phyloP scores from a whole-genome alignment of 2,329 filamentous ascomycete species.

The Didymella glomerata region DNA sequence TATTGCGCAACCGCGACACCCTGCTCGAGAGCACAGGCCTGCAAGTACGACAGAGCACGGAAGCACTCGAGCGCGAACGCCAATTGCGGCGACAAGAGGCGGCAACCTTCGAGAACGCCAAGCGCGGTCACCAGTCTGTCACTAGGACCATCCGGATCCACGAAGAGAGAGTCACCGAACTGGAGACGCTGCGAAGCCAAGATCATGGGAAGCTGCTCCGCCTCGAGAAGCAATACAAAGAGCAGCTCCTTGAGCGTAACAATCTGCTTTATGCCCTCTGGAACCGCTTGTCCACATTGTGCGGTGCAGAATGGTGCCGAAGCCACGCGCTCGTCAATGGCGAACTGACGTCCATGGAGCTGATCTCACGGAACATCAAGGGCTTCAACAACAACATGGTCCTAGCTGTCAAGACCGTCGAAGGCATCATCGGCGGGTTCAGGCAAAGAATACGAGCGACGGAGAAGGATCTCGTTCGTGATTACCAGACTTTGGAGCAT shows the following conservation, averaged over 20 bases:
- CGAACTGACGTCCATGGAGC: slow-evolving; percentile 83
- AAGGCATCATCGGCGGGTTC: slow-evolving; percentile 79
- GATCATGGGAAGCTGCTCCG: slow-evolving; percentile 79
- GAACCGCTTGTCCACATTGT: slow-evolving; percentile 85
- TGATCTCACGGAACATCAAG: slow-evolving; percentile 83
- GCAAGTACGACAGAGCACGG: slow-evolving; percentile 83
- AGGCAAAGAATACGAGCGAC: slow-evolving; percentile 80
- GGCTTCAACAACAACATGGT: slow-evolving; percentile 91
- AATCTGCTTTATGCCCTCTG: slow-evolving; percentile 86
- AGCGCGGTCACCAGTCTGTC: slow-evolving; percentile 86
- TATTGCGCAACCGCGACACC: slow-evolving; percentile 87
- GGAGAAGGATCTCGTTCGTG: slow-evolving; percentile 89
- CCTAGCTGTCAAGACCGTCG: slow-evolving; percentile 85
- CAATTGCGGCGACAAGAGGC: slow-evolving; percentile 85
- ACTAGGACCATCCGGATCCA: slow-evolving; percentile 85
- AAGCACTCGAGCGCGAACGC: slow-evolving; percentile 91
- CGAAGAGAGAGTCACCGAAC: slow-evolving; percentile 82
- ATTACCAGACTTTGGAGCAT: slow-evolving; percentile 86
- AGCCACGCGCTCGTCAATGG: slow-evolving; percentile 89
- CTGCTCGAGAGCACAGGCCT: slow-evolving; percentile 88
- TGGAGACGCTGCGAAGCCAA: slow-evolving; percentile 79
- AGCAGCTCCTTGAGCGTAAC: slow-evolving; percentile 90
- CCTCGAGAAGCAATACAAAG: slow-evolving; percentile 82
- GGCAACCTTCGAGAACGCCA: slow-evolving; percentile 84
- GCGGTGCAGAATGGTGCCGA: slow-evolving; percentile 91